These are phyloP conservation scores for Aspergillus fijiensis DNA, from an alignment of 2,329 filamentous ascomycete species.

Conservation along the genomic window DNA sequence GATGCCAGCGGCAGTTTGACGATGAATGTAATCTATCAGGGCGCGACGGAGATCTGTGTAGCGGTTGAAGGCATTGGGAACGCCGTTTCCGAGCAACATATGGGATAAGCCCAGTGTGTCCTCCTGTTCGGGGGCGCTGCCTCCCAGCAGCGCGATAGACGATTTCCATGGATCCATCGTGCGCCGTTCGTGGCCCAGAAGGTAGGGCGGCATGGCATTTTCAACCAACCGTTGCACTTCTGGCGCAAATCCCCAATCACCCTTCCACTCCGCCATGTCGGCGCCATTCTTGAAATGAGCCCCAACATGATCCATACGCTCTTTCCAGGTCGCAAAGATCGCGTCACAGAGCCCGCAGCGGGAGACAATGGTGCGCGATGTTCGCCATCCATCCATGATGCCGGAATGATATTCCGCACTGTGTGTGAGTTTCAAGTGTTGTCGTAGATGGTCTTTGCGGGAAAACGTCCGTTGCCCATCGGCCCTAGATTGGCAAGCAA, in stretches of 20 bases:
- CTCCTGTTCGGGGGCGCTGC: background rate
- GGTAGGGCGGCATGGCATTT: slow-evolving; percentile 34
- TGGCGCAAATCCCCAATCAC: slow-evolving; percentile 39
- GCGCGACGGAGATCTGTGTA: background rate
- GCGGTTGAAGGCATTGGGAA: slow-evolving; percentile 1
- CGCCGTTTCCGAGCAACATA: background rate
- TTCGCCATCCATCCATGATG: slow-evolving; percentile 57
- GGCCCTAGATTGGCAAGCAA: slow-evolving; percentile 56
- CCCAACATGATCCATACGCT: slow-evolving; percentile 37
- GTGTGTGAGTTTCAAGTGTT: slow-evolving; percentile 58
- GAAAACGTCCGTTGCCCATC: slow-evolving; percentile 57
- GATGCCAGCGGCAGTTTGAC: background rate
- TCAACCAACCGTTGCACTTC: slow-evolving; percentile 31
- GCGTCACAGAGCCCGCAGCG: slow-evolving; percentile 37
- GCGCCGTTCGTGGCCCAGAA: slow-evolving; percentile 30
- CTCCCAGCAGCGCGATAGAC: background rate
- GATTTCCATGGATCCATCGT: slow-evolving; percentile 25
- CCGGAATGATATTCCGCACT: slow-evolving; percentile 47
- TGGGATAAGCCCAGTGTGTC: background rate
- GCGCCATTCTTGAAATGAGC: slow-evolving; percentile 35
- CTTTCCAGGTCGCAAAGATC: slow-evolving; percentile 34
- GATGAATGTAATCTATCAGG: background rate
- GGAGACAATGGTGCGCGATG: slow-evolving; percentile 49
- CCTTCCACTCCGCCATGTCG: slow-evolving; percentile 38
- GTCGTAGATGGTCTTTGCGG: slow-evolving; percentile 58